phyloP scores from a whole-genome alignment of 345 rosid genomes.

The Trapa incisa region DNA sequence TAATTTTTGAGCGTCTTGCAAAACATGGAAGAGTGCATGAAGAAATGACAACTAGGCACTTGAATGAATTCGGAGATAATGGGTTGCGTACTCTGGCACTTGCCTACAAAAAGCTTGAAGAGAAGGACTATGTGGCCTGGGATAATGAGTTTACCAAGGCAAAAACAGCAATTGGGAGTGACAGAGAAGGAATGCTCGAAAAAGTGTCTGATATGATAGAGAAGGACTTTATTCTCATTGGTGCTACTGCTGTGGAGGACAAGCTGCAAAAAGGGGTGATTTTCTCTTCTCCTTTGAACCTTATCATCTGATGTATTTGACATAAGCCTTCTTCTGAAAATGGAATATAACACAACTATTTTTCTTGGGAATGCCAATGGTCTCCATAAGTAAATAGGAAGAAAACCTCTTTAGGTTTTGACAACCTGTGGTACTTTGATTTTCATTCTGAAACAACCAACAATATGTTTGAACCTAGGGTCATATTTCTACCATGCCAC shows the following conservation, averaged over 20 bases:
- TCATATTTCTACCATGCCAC: too few relatives aligned
- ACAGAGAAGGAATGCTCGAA: slow-evolving; percentile 57
- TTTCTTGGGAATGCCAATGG: background rate
- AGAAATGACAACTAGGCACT: slow-evolving; percentile 38
- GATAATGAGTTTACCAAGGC: slow-evolving; percentile 40
- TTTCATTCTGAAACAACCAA: too few relatives aligned
- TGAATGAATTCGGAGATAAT: slow-evolving; percentile 50
- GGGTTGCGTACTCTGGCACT: slow-evolving; percentile 76
- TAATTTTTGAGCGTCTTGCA: slow-evolving; percentile 58
- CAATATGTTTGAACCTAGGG: too few relatives aligned
- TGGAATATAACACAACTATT: background rate
- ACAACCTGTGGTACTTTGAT: too few relatives aligned
- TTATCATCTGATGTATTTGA: background rate
- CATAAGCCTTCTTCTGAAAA: background rate
- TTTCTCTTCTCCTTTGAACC: slow-evolving; percentile 1
- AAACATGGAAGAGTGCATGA: slow-evolving; percentile 39
- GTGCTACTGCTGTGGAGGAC: slow-evolving; percentile 73
- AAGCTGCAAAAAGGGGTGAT: slow-evolving; percentile 74
- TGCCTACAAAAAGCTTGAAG: slow-evolving; percentile 38
- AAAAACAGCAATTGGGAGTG: slow-evolving; percentile 50
- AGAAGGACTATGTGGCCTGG: slow-evolving; percentile 41
- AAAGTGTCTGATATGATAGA: slow-evolving; percentile 59
- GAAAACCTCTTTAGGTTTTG: too few relatives aligned
- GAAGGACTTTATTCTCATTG: slow-evolving; percentile 50
- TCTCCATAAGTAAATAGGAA: too few relatives aligned